Base-by-base conservation (phyloP, 805 yeast genomes). In the Torulaspora franciscae region DNA sequence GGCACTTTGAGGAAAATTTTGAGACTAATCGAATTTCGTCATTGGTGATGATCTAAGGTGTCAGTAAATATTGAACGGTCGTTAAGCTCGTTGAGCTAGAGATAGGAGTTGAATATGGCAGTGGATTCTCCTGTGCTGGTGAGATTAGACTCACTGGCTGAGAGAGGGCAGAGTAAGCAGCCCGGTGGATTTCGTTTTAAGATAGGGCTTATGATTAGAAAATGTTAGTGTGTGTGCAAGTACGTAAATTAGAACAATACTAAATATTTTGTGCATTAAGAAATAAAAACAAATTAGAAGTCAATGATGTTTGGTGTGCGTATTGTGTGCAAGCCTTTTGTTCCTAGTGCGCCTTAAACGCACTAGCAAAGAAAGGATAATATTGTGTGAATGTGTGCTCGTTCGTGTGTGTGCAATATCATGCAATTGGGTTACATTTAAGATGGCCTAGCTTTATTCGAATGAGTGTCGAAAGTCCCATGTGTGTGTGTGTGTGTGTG, bases 161-260 rank as follows among this genome's bases (percentile, higher is more conserved):
- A n/a, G 11, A 27, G 11, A 6, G 3, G 11, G 8, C 5, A 3
- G 11, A 11, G 6, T 6, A n/a, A 27, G 6, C 7, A 19, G 33
- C 1, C 10, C 7, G 8, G 9, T 9, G 15, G 3, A 14, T 6
- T 3, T 10, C 3, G 22, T 30, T n/a, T 7, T 6, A 30, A 30
- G 5, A 11, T 13, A 11, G 5, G 17, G 22, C 3, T 43, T 33
- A 33, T 34, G 32, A 24, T 44, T 32, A 27, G 35, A 40, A 32
- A 37, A 42, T 48, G 44, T 44, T 48, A 48, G 46, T 48, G 51
- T 48, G 47, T 47, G 50, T 48, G 46, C 47, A 48, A 47, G 45
- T 48, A 48, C 42, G 45, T 43, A 48, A 45, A 39, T 37, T 44
- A 41, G 37, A 47, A 48, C 42, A 39, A 33, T 37, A 41, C 34